Evolutionary conservation across 495 filamentous ascomycete species (phyloP).

Genomic region (Astrothelium macrocarpum): DNA sequence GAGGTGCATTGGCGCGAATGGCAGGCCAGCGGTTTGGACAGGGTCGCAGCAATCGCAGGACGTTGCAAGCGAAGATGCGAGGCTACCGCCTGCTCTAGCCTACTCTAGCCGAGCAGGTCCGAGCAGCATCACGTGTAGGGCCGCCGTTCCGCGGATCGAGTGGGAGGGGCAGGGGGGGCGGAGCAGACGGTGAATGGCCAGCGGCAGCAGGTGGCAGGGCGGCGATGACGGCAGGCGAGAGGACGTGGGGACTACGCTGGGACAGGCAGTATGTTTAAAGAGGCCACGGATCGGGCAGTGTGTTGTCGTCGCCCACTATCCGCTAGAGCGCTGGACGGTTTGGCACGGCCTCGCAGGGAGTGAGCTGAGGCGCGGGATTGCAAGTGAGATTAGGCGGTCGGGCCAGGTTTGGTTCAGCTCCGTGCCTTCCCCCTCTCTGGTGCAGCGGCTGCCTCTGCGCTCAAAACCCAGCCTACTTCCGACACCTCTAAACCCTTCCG

Average conservation of each 20-base stretch:
- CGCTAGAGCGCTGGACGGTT: too few species aligned
- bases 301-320: neutral
- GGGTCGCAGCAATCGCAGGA: too few species aligned
- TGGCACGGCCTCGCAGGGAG: too few species aligned
- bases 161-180: neutral
- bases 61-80: neutral
- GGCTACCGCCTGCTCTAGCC: too few species aligned
- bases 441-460: conserved; percentile 4
- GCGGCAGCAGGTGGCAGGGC: too few species aligned
- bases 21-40: too few species aligned
- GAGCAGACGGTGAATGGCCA: neutral
- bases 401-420: neutral
- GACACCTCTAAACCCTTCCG: conserved; percentile 6
- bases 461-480: conserved; percentile 8
- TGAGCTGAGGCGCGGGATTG: neutral
- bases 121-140: neutral
- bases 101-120: neutral
- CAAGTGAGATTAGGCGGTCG: conserved; percentile 7
- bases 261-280: conserved; percentile 3
- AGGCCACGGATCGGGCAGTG: conserved; percentile 5
- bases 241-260: neutral
- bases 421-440: conserved; percentile 7
- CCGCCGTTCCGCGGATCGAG: neutral
- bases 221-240: neutral
- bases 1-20: neutral